Base-by-base conservation (phyloP, 2,329 filamentous ascomycete species). In the Domatiomyces catenatus region DNA sequence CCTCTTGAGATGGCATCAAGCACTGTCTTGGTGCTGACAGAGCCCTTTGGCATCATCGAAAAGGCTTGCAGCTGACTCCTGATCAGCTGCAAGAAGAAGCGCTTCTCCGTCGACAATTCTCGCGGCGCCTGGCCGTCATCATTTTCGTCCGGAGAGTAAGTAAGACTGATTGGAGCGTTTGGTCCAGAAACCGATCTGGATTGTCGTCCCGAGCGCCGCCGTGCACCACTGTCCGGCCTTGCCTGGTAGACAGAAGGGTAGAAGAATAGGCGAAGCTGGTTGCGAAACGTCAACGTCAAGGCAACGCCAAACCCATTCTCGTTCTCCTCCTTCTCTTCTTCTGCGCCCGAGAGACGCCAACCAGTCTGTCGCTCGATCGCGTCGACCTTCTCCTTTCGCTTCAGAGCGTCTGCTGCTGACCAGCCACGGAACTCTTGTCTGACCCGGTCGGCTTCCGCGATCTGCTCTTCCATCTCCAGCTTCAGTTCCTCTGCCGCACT, bases 351-450 rank as follows among this genome's bases (percentile, higher is more conserved):
- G 20, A 72, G 65, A 12, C 63, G 66, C 70, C 70, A 72, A n/a
- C 69, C 69, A 8, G 67, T 69, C 53, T 66, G 61, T 22, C 59
- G 56, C 56, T 72, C 67, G 36, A 71, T 61, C 2, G 57, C 55
- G 45, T 66, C 61, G 24, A 71, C 69, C 71, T 63, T 74, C 86
- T 84, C 77, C 75, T 89, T 88, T n/a, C 94, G 72, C 42, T 72
- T 71, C 56, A 76, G 76, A 56, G 96, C 86, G 67, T 96, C 92
- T 24, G 76, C 81, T 48, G 82, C 79, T 51, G 83, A 90, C 83
- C 89, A 95, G 42, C 90, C 89, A 49, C 89, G 80, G 63, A 84
- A 94, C 61, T 94, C 85, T 64, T 95, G 88, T 54, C 85, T 79
- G 22, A 93, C 74, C 56, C 80, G 81, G 64, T 95, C 88, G 0